Evolutionary conservation across 169 alveolate genomes (phyloP).

Genomic region (Plasmodium sp.): DNA sequence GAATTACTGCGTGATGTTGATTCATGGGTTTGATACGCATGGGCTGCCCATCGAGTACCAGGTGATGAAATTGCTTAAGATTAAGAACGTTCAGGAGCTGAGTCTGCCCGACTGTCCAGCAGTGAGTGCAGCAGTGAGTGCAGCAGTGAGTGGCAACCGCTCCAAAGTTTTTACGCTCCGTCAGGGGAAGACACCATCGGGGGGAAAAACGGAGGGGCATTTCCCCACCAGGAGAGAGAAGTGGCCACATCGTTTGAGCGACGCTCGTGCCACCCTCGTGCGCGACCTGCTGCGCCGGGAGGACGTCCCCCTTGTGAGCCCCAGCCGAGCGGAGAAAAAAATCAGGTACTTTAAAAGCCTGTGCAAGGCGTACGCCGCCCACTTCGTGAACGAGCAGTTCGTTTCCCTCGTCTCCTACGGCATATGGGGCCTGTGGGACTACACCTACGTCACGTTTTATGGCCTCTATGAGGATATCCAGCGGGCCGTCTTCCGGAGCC

Average conservation of each 20-base stretch:
- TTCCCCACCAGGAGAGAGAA: neutral
- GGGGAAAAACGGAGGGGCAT: neutral
- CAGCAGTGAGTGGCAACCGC: neutral
- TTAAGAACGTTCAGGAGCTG: constrained; percentile 33
- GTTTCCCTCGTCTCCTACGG: constrained; percentile 61
- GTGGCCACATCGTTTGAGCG: neutral
- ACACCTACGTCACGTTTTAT: constrained; percentile 52
- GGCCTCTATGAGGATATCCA: constrained; percentile 56
- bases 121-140: neutral
- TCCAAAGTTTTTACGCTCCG: neutral
- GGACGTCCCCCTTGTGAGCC: neutral
- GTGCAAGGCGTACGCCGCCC: constrained; percentile 42
- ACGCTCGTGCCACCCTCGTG: neutral
- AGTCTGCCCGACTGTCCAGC: neutral
- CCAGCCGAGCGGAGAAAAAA: neutral
- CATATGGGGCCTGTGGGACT: constrained; percentile 71
- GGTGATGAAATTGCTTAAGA: constrained; percentile 73
- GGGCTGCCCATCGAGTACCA: constrained; percentile 92
- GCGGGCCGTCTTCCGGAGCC: constrained; percentile 12
- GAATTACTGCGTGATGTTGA: constrained; percentile 81
- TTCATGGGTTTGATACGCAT: constrained; percentile 94
- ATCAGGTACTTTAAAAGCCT: constrained; percentile 12
- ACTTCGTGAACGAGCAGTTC: constrained; percentile 59
- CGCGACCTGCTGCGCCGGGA: neutral
- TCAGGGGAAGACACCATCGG: neutral